phyloP scores from a whole-genome alignment of 345 rosid genomes.

The Syzygium grande region DNA sequence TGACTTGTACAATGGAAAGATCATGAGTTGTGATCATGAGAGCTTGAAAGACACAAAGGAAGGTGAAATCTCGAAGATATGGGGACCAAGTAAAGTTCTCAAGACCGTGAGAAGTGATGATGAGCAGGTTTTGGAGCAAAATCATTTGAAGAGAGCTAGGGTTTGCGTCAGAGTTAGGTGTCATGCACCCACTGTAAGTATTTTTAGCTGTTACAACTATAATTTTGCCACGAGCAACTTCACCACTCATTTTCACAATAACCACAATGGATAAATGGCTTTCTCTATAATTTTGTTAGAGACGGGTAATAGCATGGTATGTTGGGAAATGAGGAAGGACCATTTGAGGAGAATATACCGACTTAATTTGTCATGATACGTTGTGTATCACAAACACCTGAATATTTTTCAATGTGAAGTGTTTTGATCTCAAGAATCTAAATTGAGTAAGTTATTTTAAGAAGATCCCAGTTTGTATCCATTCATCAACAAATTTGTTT shows the following conservation, averaged over 20 bases:
- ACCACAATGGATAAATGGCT: not conserved
- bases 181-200: slow-evolving; percentile 73
- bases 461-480: not conserved
- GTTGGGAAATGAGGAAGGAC: not conserved
- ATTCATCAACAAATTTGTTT: not conserved
- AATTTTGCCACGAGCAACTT: not conserved
- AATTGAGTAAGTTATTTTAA: not conserved
- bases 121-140: slow-evolving; percentile 46
- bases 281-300: not conserved
- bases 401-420: not conserved
- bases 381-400: not conserved
- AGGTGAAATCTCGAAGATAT: slow-evolving; percentile 15
- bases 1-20: not conserved
- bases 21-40: slow-evolving; percentile 15
- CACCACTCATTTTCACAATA: not conserved
- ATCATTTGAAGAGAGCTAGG: slow-evolving; percentile 67
- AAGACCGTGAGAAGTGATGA: slow-evolving; percentile 26
- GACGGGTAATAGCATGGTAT: not conserved
- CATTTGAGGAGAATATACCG: not conserved
- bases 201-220: not conserved
- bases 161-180: slow-evolving; percentile 85
- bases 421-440: not conserved
- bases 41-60: slow-evolving; percentile 26
- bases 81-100: slow-evolving; percentile 24
- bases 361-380: not conserved